Conservation (phyloP, 176 grass and related monocot genomes). For the Musa itinerans region DNA sequence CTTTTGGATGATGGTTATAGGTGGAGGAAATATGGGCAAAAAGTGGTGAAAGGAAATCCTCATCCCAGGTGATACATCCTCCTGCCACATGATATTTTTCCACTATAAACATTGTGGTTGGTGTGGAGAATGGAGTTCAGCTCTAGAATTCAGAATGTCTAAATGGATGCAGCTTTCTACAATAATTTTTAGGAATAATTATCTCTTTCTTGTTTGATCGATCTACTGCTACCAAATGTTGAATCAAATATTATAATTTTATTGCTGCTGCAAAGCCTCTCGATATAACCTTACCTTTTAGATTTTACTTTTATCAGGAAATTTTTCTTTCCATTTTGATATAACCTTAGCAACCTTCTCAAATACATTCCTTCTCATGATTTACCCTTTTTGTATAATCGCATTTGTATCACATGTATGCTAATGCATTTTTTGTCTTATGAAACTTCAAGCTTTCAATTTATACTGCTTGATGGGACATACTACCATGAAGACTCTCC, state of each 20-base stretch:
- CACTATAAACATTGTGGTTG: not conserved
- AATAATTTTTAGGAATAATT: no score
- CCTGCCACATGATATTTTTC: not conserved
- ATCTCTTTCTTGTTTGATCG: no score
- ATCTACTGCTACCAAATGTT: not conserved
- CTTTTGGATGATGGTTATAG: conserved; percentile 15
- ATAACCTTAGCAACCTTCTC: not conserved
- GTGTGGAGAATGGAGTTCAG: not conserved
- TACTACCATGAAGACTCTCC: no score
- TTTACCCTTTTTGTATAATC: not conserved
- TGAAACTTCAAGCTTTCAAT: no score
- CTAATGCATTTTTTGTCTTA: not conserved
- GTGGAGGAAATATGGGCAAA: conserved; percentile 17
- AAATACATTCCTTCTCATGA: not conserved
- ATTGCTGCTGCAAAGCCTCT: not conserved
- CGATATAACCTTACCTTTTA: not conserved
- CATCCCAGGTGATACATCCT: conserved; percentile 7
- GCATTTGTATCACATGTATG: not conserved
- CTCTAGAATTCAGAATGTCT: no score
- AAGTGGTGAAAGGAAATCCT: conserved; percentile 16
- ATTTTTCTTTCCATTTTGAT: not conserved
- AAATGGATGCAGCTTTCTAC: no score
- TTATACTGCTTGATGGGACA: not conserved
- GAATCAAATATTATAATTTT: not conserved
- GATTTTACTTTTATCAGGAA: not conserved